Conservation (phyloP, 2,329 filamentous ascomycete species). For the Aspergillus felis region DNA sequence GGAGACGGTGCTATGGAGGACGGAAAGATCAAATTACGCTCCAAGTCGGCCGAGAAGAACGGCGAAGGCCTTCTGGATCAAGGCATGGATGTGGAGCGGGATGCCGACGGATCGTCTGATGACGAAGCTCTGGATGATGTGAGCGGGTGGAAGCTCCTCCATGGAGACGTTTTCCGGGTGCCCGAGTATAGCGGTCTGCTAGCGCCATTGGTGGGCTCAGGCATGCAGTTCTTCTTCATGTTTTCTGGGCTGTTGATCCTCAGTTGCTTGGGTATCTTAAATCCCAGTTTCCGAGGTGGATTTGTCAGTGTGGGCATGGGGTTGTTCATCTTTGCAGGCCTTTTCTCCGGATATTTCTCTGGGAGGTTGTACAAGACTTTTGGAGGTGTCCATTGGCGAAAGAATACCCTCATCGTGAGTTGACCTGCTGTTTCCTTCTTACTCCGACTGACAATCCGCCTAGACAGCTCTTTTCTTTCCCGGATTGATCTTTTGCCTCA, state of each 20-base stretch:
- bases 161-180: slow-evolving; percentile 80
- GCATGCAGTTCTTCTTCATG: slow-evolving; percentile 84
- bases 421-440: background rate
- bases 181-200: slow-evolving; percentile 68
- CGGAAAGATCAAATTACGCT: slow-evolving; percentile 54
- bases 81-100: slow-evolving; percentile 48
- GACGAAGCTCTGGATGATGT: slow-evolving; percentile 74
- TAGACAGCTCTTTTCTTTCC: slow-evolving; percentile 73
- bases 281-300: slow-evolving; percentile 84
- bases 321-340: slow-evolving; percentile 75
- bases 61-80: slow-evolving; percentile 58
- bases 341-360: slow-evolving; percentile 86
- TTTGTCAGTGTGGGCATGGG: slow-evolving; percentile 82
- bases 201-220: slow-evolving; percentile 77
- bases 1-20: slow-evolving; percentile 65
- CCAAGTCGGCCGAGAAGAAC: slow-evolving; percentile 52
- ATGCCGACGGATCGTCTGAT: slow-evolving; percentile 59
- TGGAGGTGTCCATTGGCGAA: slow-evolving; percentile 67
- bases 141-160: slow-evolving; percentile 82
- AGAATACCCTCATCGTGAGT: slow-evolving; percentile 65
- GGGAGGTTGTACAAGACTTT: slow-evolving; percentile 80
- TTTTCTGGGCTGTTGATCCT: slow-evolving; percentile 66
- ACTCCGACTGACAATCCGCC: slow-evolving; percentile 11
- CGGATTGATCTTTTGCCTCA: slow-evolving; percentile 67
- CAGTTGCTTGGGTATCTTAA: slow-evolving; percentile 72